Evolutionary conservation across 2,329 filamentous ascomycete species (phyloP).

Genomic region (Diaporthe sp.): DNA sequence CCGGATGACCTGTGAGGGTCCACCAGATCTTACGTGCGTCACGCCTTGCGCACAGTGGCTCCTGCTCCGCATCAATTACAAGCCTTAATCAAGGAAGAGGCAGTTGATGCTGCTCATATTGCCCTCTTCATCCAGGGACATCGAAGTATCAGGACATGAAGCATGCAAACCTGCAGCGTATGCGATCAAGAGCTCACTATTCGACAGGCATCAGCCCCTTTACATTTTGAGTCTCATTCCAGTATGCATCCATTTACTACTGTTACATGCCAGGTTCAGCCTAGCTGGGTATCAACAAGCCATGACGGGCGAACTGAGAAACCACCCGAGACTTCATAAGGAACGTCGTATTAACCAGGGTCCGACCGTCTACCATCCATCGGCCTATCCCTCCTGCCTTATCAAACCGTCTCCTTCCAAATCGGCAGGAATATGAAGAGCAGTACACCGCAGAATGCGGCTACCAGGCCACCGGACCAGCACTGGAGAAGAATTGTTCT

Average conservation of each 20-base stretch:
- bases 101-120: background rate
- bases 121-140: background rate
- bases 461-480: conserved; percentile 53
- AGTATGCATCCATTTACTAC: conserved; percentile 6
- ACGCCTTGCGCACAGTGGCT: background rate
- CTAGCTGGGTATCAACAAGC: conserved; percentile 33
- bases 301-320: conserved; percentile 7
- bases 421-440: conserved; percentile 60
- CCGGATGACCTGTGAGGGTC: background rate
- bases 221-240: background rate
- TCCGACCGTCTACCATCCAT: background rate
- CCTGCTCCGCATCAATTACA: background rate
- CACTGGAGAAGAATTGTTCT: conserved; percentile 60
- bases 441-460: conserved; percentile 53
- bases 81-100: background rate
- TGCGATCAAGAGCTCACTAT: background rate
- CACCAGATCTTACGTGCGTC: background rate
- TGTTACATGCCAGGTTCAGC: conserved; percentile 13
- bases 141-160: too few relatives aligned
- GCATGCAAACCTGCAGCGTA: background rate
- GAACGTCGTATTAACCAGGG: conserved; percentile 2
- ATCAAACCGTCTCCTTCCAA: conserved; percentile 53
- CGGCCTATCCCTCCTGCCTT: background rate
- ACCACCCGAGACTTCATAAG: background rate
- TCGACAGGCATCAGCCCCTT: too few relatives aligned